These are phyloP conservation scores for Thielaviopsis punctulata DNA, from an alignment of 2,329 filamentous ascomycete genomes.

Conservation along the genomic window DNA sequence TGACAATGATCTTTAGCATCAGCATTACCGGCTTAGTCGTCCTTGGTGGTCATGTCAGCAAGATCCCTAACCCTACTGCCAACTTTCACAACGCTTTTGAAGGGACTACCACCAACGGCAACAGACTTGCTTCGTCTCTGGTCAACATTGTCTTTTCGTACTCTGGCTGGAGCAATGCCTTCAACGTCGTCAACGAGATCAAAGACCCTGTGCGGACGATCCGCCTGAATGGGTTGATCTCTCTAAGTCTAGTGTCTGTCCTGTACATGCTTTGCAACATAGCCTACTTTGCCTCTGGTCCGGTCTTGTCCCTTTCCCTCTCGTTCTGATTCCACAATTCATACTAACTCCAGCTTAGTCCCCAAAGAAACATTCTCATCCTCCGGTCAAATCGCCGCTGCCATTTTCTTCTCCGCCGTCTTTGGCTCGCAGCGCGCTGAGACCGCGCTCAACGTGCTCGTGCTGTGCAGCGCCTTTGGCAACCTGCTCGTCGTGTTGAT, in stretches of 20 bases:
- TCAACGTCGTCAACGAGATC: conserved; percentile 45
- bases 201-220: conserved; percentile 41
- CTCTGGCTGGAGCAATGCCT: conserved; percentile 39
- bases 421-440: conserved; percentile 33
- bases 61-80: conserved; percentile 18
- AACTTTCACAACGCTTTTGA: conserved; percentile 23
- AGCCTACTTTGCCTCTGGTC: conserved; percentile 39
- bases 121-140: conserved; percentile 28
- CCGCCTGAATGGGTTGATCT: conserved; percentile 30
- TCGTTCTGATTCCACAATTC: background rate
- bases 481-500: conserved; percentile 40
- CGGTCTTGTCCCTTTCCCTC: conserved; percentile 7
- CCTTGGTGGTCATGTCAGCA: conserved; percentile 24
- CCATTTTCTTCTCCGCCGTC: conserved; percentile 40
- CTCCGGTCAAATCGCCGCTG: conserved; percentile 36
- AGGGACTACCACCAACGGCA: conserved; percentile 21
- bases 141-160: conserved; percentile 44
- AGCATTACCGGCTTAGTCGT: conserved; percentile 44
- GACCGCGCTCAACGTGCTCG: conserved; percentile 37
- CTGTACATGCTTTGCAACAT: conserved; percentile 43
- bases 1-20: conserved; percentile 25
- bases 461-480: conserved; percentile 39
- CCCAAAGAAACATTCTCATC: conserved; percentile 34
- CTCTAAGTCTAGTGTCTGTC: conserved; percentile 32
- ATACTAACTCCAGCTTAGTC: conserved; percentile 18